Conservation (phyloP, 306 rosid genomes). For the Mucuna pruriens region DNA sequence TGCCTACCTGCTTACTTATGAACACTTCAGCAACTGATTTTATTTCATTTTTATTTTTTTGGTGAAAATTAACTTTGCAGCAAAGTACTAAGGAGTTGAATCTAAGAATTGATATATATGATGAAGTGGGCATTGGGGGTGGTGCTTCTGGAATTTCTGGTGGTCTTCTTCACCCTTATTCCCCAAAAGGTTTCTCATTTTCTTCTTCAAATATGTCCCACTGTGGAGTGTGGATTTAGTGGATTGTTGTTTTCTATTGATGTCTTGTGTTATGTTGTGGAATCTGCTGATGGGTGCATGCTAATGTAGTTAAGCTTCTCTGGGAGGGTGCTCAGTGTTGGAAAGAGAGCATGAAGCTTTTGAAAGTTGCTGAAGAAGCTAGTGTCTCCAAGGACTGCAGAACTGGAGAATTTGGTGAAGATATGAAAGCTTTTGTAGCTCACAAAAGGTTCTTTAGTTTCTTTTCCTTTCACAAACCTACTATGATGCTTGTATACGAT, state of each 20-base stretch:
- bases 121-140: constrained; percentile 88
- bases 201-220: neutral
- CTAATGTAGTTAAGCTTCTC: constrained; percentile 64
- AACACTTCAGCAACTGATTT: neutral
- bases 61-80: constrained; percentile 49
- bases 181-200: constrained; percentile 74
- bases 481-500: too few species aligned
- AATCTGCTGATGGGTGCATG: constrained; percentile 25
- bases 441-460: constrained; percentile 61
- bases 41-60: neutral
- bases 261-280: neutral
- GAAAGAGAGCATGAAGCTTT: constrained; percentile 78
- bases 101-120: constrained; percentile 66
- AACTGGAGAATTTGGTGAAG: constrained; percentile 40
- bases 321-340: constrained; percentile 92
- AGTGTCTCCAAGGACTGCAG: constrained; percentile 34
- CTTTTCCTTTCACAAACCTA: constrained; percentile 2
- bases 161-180: constrained; percentile 95
- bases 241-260: constrained; percentile 25
- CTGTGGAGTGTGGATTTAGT: neutral
- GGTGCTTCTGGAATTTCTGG: constrained; percentile 95
- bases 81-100: constrained; percentile 66
- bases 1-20: neutral
- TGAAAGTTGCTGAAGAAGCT: constrained; percentile 74
- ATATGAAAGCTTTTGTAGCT: constrained; percentile 43